Percentiles rank a stretch among this genome's conserved stretches.
Evolutionary conservation across 2,329 filamentous ascomycete genomes (phyloP).

Genomic region (Ophiobolus disseminans): DNA sequence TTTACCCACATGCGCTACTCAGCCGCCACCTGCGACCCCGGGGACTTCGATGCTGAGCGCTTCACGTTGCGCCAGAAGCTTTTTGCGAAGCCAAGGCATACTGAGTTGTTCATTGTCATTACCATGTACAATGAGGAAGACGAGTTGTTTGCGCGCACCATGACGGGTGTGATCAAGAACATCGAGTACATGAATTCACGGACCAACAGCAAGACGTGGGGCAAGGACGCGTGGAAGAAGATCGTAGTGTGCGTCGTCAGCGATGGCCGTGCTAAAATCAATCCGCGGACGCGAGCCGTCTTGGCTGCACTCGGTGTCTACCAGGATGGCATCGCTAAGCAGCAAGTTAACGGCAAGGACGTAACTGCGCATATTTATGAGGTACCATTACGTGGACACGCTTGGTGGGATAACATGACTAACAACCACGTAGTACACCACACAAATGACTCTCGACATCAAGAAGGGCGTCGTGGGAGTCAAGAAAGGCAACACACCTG

Average conservation of each 20-base stretch:
- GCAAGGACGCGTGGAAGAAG: constrained; percentile 99
- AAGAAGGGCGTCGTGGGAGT: constrained; percentile 89
- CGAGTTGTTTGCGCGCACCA: constrained; percentile 90
- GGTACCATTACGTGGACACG: constrained; percentile 22
- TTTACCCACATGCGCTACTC: constrained; percentile 92
- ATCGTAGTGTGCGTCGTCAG: constrained; percentile 98
- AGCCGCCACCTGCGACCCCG: constrained; percentile 91
- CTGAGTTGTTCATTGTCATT: constrained; percentile 93
- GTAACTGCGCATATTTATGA: constrained; percentile 97
- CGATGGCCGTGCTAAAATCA: constrained; percentile 96
- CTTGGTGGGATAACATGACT: constrained; percentile 13
- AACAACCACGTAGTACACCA: constrained; percentile 67
- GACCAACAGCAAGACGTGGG: constrained; percentile 95
- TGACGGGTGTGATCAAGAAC: constrained; percentile 98
- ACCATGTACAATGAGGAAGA: constrained; percentile 99
- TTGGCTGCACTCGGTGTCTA: constrained; percentile 94
- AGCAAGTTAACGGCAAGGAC: constrained; percentile 94
- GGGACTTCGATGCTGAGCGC: constrained; percentile 84
- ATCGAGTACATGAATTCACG: constrained; percentile 97
- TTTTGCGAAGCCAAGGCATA: constrained; percentile 90
- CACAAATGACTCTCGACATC: constrained; percentile 83
- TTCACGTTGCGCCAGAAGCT: constrained; percentile 91
- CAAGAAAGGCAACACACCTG: constrained; percentile 82
- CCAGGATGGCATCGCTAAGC: constrained; percentile 97
- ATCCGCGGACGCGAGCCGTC: constrained; percentile 85